Evolutionary conservation across 495 filamentous ascomycete species (phyloP), one percentile per base, ranked within the genome.

Genomic region (Schizothecium vesticola): DNA sequence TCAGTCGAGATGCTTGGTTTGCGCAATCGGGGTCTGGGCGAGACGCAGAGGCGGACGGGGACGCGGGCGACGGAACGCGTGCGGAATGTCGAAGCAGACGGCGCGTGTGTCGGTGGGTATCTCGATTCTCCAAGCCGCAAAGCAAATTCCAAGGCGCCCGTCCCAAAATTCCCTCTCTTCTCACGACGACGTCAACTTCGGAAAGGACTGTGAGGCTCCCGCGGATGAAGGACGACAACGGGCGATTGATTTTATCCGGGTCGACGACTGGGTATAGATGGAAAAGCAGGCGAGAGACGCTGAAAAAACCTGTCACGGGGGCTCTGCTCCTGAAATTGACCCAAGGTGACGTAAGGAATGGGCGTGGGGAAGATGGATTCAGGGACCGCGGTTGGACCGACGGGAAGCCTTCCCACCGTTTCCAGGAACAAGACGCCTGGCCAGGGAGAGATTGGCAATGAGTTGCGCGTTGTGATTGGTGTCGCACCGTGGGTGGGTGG

Each of bases 321-420:
- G 22, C 21, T 61, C 21, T 56, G 63, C 64, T 70, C 65, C 28
- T 58, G 60, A 70, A 65, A 66, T 68, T 61, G 60, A 67, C 63
- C 59, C 59, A 8, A 67, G 68, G 72, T 73, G 72, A 73, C 72
- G 72, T 73, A 69, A 56, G 22, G 23, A 24, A 9, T 23, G 56
- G 31, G 56, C 56, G 56, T 23, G 56, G 56, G n/a, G 31, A 33
- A 33, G 31, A 12, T 12, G 31, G 43, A 51, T 51, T 51, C 43
- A 51, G 43, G 43, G 43, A 51, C 43, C 43, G 43, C 43, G 43
- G 43, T 51, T 51, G 43, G 43, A n/a, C 43, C 43, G 43, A 51
- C 43, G 29, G 62, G 12, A 62, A 36, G 16, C 19, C 36, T 51
- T 51, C n/a, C 43, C 43, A n/a, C 36, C 36, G 5, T 51, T 51